Percentiles rank a stretch among this genome's conserved stretches.
phyloP scores from a whole-genome alignment of 257 asterid species.

The Perilla frutescens region DNA sequence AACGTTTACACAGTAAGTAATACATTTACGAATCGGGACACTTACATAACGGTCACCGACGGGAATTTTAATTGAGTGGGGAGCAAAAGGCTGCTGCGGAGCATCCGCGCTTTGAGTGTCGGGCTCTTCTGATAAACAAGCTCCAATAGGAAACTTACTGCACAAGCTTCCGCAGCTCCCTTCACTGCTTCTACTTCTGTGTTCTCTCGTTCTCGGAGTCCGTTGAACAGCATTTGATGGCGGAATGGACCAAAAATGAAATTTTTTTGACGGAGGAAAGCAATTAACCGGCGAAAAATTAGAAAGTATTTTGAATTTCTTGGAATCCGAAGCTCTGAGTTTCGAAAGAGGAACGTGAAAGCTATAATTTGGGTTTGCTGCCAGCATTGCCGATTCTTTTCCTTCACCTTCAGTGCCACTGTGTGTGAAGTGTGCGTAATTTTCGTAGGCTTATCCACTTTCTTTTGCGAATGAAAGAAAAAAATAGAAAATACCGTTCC shows the following conservation, averaged over 20 bases:
- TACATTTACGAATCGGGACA: neutral
- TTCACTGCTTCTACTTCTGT: slow-evolving; percentile 31
- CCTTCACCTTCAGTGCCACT: slow-evolving; percentile 37
- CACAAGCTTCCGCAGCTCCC: slow-evolving; percentile 29
- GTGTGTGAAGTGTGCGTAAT: slow-evolving; percentile 37
- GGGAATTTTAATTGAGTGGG: slow-evolving; percentile 74
- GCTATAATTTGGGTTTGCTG: slow-evolving; percentile 47
- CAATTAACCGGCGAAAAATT: slow-evolving; percentile 35
- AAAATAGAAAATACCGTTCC: neutral
- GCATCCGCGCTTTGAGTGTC: slow-evolving; percentile 40
- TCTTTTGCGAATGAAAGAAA: slow-evolving; percentile 1
- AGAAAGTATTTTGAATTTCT: slow-evolving; percentile 35
- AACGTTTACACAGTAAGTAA: neutral
- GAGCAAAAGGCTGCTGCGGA: slow-evolving; percentile 47
- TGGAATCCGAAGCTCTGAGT: slow-evolving; percentile 30
- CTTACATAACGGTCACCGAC: slow-evolving; percentile 83
- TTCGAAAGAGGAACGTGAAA: slow-evolving; percentile 42
- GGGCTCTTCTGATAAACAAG: slow-evolving; percentile 47
- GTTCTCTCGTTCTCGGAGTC: slow-evolving; percentile 39
- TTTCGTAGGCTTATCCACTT: slow-evolving; percentile 57
- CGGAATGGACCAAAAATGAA: slow-evolving; percentile 38
- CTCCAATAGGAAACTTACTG: slow-evolving; percentile 34
- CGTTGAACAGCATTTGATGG: slow-evolving; percentile 41
- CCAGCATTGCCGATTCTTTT: slow-evolving; percentile 46
- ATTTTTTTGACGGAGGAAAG: slow-evolving; percentile 28